A percentile compares a stretch with the other conserved stretches of the same genome.
Conservation (phyloP, 2,329 filamentous ascomycete species). For the Purpureocillium lavendulum region DNA sequence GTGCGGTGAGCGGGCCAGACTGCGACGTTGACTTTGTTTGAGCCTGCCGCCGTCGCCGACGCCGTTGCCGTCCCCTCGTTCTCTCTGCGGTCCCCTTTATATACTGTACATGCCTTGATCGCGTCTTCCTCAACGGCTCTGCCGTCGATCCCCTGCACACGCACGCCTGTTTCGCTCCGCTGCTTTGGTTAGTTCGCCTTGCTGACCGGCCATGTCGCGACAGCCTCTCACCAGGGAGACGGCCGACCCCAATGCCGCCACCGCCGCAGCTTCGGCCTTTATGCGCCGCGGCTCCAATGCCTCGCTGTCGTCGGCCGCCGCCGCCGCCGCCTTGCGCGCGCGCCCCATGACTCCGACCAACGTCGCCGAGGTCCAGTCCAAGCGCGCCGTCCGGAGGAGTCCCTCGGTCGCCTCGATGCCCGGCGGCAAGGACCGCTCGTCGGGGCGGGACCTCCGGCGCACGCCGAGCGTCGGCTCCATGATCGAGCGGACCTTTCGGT, state of each 20-base stretch:
- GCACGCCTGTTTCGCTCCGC: too few relatives aligned
- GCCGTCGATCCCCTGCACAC: neutral
- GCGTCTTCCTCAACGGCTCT: constrained; percentile 1
- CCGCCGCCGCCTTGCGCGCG: constrained; percentile 74
- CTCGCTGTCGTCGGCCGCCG: constrained; percentile 74
- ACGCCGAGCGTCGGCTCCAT: constrained; percentile 71
- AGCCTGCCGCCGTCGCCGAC: too few relatives aligned
- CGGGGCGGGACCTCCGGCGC: constrained; percentile 47
- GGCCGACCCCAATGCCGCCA: constrained; percentile 64
- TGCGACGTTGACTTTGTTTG: too few relatives aligned
- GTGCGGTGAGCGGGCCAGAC: neutral
- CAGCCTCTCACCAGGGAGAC: constrained; percentile 58
- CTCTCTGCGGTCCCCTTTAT: neutral
- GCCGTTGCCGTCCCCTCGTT: neutral
- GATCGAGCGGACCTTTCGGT: constrained; percentile 81
- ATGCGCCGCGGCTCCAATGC: constrained; percentile 56
- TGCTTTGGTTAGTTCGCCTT: neutral
- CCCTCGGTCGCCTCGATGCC: constrained; percentile 62
- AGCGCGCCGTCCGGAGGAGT: constrained; percentile 68
- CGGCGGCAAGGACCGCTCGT: constrained; percentile 31
- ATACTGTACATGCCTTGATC: neutral
- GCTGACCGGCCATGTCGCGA: constrained; percentile 16
- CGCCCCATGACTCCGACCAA: constrained; percentile 70
- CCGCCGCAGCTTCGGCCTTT: constrained; percentile 76
- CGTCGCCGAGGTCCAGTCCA: constrained; percentile 78